Percentiles rank a stretch among this genome's conserved stretches.
Evolutionary conservation across 2,329 filamentous ascomycete genomes (phyloP).

Genomic region (Colletotrichum lentis): DNA sequence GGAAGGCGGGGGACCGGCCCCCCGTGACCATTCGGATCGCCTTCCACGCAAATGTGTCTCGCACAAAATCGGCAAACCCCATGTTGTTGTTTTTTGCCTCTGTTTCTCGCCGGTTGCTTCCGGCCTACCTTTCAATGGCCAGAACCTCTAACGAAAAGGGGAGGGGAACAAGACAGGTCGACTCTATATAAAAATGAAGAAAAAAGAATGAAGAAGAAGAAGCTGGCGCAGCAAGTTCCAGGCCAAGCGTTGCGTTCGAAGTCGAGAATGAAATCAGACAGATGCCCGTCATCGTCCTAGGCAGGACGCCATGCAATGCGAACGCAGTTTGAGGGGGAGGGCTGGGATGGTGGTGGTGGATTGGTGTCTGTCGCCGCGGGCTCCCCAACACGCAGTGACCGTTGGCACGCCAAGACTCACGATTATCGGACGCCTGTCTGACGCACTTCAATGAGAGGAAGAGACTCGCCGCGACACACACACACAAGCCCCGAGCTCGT

Average conservation of each 20-base stretch:
- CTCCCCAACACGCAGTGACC: not conserved
- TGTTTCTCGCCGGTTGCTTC: not conserved
- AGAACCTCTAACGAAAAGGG: not conserved
- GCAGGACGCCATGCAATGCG: not conserved
- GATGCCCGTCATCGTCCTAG: conserved; percentile 16
- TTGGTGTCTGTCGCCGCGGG: not conserved
- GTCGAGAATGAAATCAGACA: not conserved
- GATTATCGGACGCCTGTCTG: not conserved
- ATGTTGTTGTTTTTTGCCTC: conserved; percentile 10
- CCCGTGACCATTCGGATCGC: conserved; percentile 20
- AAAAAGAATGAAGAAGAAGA: too few species aligned
- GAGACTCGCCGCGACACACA: not conserved
- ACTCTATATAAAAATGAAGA: conserved; percentile 1
- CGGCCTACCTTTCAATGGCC: not conserved
- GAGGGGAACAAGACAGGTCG: not conserved
- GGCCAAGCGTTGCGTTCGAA: not conserved
- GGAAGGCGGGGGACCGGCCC: conserved; percentile 19
- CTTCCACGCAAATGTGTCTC: conserved; percentile 32
- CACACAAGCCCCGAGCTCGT: not conserved
- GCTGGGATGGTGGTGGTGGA: not conserved
- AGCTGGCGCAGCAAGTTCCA: too few species aligned
- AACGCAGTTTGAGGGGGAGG: too few species aligned
- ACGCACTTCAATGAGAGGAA: not conserved
- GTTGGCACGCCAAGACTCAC: not conserved
- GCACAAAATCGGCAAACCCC: conserved; percentile 28